These are phyloP conservation scores for Pseudocercospora fijiensis DNA, from an alignment of 2,329 filamentous ascomycete genomes.

Conservation along the genomic window DNA sequence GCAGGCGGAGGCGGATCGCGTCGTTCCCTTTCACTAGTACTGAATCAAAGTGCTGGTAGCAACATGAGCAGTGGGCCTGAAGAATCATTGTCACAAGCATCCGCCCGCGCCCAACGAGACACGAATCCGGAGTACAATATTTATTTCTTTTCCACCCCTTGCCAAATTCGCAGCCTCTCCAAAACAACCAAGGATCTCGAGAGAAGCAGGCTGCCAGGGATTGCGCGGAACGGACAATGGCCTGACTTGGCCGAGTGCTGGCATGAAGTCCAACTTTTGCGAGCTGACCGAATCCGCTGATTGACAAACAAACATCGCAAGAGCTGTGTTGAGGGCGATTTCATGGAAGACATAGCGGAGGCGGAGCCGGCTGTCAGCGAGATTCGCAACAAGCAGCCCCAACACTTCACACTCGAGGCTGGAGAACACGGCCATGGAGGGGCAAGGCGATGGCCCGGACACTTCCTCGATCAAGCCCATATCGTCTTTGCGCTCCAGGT, in stretches of 20 bases:
- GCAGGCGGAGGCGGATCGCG: background rate
- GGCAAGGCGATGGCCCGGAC: constrained; percentile 62
- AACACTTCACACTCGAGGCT: background rate
- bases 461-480: constrained; percentile 79
- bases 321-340: background rate
- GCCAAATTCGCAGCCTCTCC: background rate
- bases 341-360: constrained; percentile 10
- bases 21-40: background rate
- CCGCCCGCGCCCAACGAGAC: background rate
- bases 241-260: constrained; percentile 9
- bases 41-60: background rate
- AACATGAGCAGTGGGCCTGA: background rate
- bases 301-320: background rate
- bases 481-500: constrained; percentile 75
- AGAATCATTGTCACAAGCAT: background rate
- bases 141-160: background rate
- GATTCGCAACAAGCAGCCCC: background rate
- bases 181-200: background rate
- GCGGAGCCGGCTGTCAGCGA: constrained; percentile 7
- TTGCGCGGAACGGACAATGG: constrained; percentile 14
- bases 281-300: background rate
- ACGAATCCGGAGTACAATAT: background rate
- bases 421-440: constrained; percentile 24
- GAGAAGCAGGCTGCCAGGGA: constrained; percentile 13
- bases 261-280: constrained; percentile 18